Evolutionary conservation across 2,329 filamentous ascomycete genomes (phyloP).

Genomic region (Amesomyces nigricolor): DNA sequence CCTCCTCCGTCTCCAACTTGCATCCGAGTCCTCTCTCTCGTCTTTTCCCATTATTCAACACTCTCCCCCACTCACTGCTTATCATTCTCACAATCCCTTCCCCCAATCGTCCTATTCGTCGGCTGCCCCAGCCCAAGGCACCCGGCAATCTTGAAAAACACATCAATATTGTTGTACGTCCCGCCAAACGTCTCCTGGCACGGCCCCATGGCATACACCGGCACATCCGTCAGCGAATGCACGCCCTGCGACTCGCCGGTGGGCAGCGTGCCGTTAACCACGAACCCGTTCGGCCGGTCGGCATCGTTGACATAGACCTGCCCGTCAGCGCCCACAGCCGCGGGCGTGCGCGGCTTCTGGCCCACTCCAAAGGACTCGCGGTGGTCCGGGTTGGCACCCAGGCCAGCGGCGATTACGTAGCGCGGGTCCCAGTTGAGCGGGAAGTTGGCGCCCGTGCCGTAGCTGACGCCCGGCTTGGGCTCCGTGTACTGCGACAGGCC

Average conservation of each 20-base stretch:
- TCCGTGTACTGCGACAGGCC: constrained; percentile 71
- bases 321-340: constrained; percentile 43
- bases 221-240: constrained; percentile 71
- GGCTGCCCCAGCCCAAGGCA: constrained; percentile 53
- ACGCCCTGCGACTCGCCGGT: constrained; percentile 61
- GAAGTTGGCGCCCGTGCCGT: constrained; percentile 70
- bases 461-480: constrained; percentile 53
- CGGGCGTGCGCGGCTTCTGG: constrained; percentile 57
- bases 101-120: constrained; percentile 26
- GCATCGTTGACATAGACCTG: constrained; percentile 64
- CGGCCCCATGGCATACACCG: constrained; percentile 57
- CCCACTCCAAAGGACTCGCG: constrained; percentile 72
- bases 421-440: constrained; percentile 80
- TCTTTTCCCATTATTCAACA: too few relatives aligned
- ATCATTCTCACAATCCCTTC: background rate
- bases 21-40: too few relatives aligned
- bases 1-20: too few relatives aligned
- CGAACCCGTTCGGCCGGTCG: constrained; percentile 60
- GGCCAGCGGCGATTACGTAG: constrained; percentile 70
- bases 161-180: constrained; percentile 63
- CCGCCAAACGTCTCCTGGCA: constrained; percentile 73
- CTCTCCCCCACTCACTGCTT: background rate
- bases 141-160: constrained; percentile 68
- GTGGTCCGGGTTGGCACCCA: constrained; percentile 66
- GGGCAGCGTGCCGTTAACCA: constrained; percentile 70